A percentile compares a stretch with the other conserved stretches of the same genome.
Evolutionary conservation across 1,139 yeast genomes (phyloP).

Genomic region (Keqinozyma sinolaborantium): DNA sequence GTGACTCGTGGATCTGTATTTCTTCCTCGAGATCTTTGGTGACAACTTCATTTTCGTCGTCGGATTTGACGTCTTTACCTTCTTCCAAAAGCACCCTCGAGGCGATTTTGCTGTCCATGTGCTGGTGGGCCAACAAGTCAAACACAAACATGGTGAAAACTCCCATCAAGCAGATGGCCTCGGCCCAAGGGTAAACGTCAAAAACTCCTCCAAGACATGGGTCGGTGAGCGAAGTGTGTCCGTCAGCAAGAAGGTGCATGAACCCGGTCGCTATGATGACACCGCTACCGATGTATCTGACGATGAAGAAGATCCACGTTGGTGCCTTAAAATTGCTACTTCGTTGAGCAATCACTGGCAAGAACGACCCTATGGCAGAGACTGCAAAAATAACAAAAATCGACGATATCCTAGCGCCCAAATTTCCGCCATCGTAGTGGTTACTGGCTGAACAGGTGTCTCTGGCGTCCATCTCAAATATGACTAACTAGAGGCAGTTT

Average conservation of each 20-base stretch:
- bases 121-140: conserved; percentile 24
- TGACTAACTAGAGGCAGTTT: too few relatives aligned
- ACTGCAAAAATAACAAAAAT: conserved; percentile 27
- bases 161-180: conserved; percentile 31
- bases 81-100: conserved; percentile 8
- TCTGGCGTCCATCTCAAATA: background rate
- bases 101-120: conserved; percentile 10
- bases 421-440: conserved; percentile 18
- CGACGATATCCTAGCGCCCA: conserved; percentile 25
- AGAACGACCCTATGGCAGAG: conserved; percentile 30
- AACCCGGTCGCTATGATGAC: conserved; percentile 36
- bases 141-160: conserved; percentile 27
- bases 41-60: conserved; percentile 9
- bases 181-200: conserved; percentile 31
- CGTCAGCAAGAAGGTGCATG: conserved; percentile 30
- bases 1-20: conserved; percentile 1
- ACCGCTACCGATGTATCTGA: conserved; percentile 30
- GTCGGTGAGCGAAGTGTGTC: conserved; percentile 18
- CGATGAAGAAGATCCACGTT: conserved; percentile 21
- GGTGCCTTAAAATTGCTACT: conserved; percentile 21
- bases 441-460: conserved; percentile 18
- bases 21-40: conserved; percentile 18
- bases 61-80: conserved; percentile 8
- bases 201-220: conserved; percentile 28
- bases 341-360: conserved; percentile 23